phyloP scores from a whole-genome alignment of 2,329 filamentous ascomycete species.

The Paracoccidioides brasiliensis region DNA sequence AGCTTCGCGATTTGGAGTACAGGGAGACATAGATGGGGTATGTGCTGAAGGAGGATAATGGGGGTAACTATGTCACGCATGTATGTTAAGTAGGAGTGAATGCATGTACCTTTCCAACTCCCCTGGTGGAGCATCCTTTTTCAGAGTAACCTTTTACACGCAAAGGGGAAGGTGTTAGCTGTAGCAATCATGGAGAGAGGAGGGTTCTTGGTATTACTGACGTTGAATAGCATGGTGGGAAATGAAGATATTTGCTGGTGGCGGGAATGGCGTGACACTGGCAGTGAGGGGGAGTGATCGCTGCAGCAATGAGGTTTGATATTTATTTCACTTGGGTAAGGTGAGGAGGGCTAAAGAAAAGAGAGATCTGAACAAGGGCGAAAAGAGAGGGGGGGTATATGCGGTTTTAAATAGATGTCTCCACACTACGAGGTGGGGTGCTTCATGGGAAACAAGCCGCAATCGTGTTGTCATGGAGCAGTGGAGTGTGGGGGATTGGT shows the following conservation, averaged over 20 bases:
- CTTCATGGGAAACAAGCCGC: background rate
- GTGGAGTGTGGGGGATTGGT: no score
- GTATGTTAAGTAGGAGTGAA: background rate
- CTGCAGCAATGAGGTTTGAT: background rate
- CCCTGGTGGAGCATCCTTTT: slow-evolving; percentile 51
- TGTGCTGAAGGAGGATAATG: background rate
- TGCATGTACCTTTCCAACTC: slow-evolving; percentile 52
- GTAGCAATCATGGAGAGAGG: background rate
- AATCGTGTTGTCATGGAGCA: background rate
- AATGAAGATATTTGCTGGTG: background rate
- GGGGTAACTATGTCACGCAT: background rate
- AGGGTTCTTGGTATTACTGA: background rate
- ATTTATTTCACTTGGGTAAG: background rate
- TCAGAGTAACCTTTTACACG: slow-evolving; percentile 58
- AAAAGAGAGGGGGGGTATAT: background rate
- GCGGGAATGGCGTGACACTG: background rate
- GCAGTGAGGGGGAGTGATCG: background rate
- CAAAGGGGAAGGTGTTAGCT: background rate
- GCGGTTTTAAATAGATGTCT: background rate
- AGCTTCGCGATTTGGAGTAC: background rate
- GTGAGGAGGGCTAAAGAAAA: background rate
- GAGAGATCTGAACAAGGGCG: background rate
- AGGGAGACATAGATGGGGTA: slow-evolving; percentile 4
- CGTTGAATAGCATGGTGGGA: slow-evolving; percentile 11
- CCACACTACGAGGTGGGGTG: no score